Evolutionary conservation across 176 grass and related monocot genomes (phyloP), one percentile per base, ranked within the genome.

Genomic region (Phragmites australis): DNA sequence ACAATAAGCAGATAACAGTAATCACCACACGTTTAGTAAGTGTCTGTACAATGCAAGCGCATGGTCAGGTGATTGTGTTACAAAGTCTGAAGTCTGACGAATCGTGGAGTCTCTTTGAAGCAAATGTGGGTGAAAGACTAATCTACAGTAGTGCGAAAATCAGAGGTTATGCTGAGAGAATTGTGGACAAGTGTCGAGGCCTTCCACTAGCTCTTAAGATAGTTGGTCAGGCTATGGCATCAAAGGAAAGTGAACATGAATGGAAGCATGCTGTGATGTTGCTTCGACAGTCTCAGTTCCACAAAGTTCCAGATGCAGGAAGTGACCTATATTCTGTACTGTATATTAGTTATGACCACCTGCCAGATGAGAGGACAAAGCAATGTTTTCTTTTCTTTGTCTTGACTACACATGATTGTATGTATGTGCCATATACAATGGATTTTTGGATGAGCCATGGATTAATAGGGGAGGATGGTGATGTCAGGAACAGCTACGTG

Each of bases 211-310:
- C 69, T 34, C 27, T 72, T 19, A 72, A 72, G 17, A 37, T 72
- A 52, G 70, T 72, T 72, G 70, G 70, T 2, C 70, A 72, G 29
- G 70, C 70, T 70, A 70, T 70, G 68, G 45, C 68, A 49, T 70
- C 68, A 11, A 50, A 70, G 50, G 13, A 9, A 21, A 53, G 18
- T 53, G 70, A 37, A 22, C 18, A 37, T 72, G 70, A 72, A 34
- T n/a, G 45, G 45, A 12, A 47, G 15, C 11, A 47, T 15, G 9
- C 11, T 47, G 30, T 15, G 47, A 37, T 22, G 47, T 72, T 53
- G 48, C 48, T 72, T 37, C 17, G 11, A 22, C 47, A 39, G 30
- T 72, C 70, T 6, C 9, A 72, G 18, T 72, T 72, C 48, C 70
- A 72, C 48, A 72, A 22, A 52, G 48, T 72, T 37, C 70, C 29